Evolutionary conservation across 2,329 filamentous ascomycete genomes (phyloP).

Genomic region (Alternaria triticimaculans): DNA sequence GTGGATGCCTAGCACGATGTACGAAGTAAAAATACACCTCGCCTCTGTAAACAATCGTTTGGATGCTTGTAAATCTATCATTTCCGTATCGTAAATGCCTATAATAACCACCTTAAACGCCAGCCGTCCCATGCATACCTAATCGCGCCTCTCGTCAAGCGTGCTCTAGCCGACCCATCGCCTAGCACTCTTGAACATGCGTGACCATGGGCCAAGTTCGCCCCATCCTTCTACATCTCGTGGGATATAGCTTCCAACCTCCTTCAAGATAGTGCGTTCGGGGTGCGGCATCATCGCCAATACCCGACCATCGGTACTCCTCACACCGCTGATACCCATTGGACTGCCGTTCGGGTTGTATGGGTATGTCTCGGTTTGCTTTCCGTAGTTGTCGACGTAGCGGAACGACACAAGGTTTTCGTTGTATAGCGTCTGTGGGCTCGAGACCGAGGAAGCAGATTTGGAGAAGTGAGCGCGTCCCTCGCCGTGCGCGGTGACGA

Average conservation of each 20-base stretch:
- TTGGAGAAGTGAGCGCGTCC: constrained; percentile 70
- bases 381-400: constrained; percentile 83
- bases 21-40: neutral
- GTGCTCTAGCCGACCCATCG: constrained; percentile 74
- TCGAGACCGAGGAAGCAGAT: constrained; percentile 48
- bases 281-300: constrained; percentile 94
- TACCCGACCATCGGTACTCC: constrained; percentile 78
- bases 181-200: constrained; percentile 86
- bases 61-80: neutral
- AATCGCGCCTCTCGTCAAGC: neutral
- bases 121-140: neutral
- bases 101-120: constrained; percentile 2
- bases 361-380: constrained; percentile 82
- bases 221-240: constrained; percentile 71
- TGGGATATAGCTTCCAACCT: constrained; percentile 78
- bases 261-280: constrained; percentile 83
- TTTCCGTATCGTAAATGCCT: constrained; percentile 5
- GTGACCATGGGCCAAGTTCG: constrained; percentile 82
- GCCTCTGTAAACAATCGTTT: neutral
- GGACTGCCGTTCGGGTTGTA: constrained; percentile 89
- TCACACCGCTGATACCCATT: constrained; percentile 79
- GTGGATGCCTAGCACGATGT: neutral
- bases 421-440: constrained; percentile 62
- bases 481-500: constrained; percentile 90
- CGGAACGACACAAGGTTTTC: constrained; percentile 76